These are phyloP conservation scores for Pseudogymnoascus pannorum DNA, from an alignment of 2,329 filamentous ascomycete genomes.

Conservation along the genomic window DNA sequence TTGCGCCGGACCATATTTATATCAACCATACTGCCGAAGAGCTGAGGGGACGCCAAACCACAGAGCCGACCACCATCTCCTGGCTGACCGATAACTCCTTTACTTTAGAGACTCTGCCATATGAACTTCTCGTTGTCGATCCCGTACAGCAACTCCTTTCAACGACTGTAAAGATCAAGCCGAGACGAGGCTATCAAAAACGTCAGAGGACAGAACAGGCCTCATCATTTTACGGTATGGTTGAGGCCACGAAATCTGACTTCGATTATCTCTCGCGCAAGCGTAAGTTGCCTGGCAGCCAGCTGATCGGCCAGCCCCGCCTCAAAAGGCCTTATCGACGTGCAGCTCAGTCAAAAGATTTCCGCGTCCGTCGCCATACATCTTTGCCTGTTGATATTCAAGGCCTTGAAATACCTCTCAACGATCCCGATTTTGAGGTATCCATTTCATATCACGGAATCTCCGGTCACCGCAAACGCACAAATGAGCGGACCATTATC, in stretches of 20 bases:
- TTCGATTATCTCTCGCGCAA: slow-evolving; percentile 3
- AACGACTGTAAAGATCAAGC: slow-evolving; percentile 5
- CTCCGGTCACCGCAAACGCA: slow-evolving; percentile 22
- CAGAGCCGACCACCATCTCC: slow-evolving; percentile 18
- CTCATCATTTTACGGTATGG: neutral
- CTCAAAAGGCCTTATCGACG: slow-evolving; percentile 2
- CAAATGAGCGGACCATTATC: slow-evolving; percentile 21
- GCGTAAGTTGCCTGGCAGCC: neutral
- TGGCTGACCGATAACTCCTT: slow-evolving; percentile 37
- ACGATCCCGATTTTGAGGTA: slow-evolving; percentile 9
- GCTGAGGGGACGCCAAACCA: slow-evolving; percentile 16
- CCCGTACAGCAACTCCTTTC: slow-evolving; percentile 20
- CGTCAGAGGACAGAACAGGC: neutral
- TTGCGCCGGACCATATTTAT: slow-evolving; percentile 34
- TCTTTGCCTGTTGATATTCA: slow-evolving; percentile 21
- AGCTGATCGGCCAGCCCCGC: neutral
- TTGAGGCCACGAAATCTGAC: slow-evolving; percentile 5
- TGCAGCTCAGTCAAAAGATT: slow-evolving; percentile 21
- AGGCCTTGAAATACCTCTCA: slow-evolving; percentile 14
- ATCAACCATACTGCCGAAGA: slow-evolving; percentile 29
- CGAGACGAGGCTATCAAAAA: slow-evolving; percentile 4
- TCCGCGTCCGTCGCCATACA: slow-evolving; percentile 20
- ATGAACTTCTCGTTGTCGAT: slow-evolving; percentile 32
- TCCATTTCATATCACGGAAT: neutral
- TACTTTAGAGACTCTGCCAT: slow-evolving; percentile 36